Evolutionary conservation across 2,329 filamentous ascomycete genomes (phyloP), one percentile per base, ranked within the genome.

Genomic region (Orbilia brochopaga): DNA sequence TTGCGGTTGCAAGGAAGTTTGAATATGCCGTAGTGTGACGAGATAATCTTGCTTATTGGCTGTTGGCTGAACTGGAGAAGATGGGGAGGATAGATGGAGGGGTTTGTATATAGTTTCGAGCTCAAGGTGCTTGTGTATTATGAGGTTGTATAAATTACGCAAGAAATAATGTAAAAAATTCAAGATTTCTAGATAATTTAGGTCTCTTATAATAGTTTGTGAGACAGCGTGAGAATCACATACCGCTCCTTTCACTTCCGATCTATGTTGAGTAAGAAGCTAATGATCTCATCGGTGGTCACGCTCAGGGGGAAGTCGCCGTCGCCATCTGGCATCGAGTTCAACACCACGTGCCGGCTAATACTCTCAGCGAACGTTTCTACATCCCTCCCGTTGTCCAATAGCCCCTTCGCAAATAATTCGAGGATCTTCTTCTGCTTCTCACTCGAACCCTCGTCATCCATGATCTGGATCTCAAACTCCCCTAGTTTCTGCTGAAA

Each of bases 401-500:
- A 4, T n/a, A 46, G 15, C 19, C 42, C 42, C 19, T 46, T 46
- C 4, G 15, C 19, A 5, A 21, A 46, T 15, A 46, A 46, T 3
- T 46, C 42, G 15, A 46, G 42, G 4, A 46, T 21, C 42, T 46
- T 46, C 42, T n/a, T n/a, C 15, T 46, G 15, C 19, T 46, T 46
- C 27, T 32, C 27, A 46, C 15, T 46, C 13, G 42, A 46, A 46
- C 42, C 42, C 42, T 46, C 42, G 5, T 46, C 42, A n/a, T n/a
- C 42, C 42, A 21, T 15, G 15, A 46, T 46, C 42, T 46, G 15
- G 42, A 46, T 46, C 42, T 46, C 4, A 15, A 4, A n/a, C 42
- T 46, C 42, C 42, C 5, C 5, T 5, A 46, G 42, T 13, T 46
- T 46, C 42, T 15, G 13, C 42, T 46, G 42, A 46, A 90, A 75